Evolutionary conservation across 176 grass and related monocot genomes (phyloP).

Genomic region (Panicum miliaceum): DNA sequence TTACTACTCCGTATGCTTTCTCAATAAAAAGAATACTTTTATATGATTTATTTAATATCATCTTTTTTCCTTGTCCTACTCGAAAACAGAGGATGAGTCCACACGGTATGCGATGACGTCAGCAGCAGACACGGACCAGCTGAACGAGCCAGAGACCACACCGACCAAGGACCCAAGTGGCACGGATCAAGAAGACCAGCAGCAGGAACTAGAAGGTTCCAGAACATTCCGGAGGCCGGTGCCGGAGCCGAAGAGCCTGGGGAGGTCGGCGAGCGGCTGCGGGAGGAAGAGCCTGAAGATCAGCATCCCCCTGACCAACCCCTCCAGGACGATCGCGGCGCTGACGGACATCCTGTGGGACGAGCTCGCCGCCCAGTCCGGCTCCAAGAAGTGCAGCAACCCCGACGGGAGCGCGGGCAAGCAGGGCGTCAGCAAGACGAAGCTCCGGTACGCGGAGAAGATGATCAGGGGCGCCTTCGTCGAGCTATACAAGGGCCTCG

Average conservation of each 20-base stretch:
- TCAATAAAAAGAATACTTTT: not conserved
- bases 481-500: conserved; percentile 76
- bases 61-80: not conserved
- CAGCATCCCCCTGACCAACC: conserved; percentile 77
- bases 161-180: not conserved
- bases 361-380: conserved; percentile 56
- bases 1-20: not conserved
- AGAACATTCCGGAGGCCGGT: conserved; percentile 32
- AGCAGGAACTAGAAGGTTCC: conserved; percentile 33
- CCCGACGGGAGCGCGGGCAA: conserved; percentile 32
- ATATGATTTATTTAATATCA: not conserved
- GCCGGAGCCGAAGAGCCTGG: conserved; percentile 37
- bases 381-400: conserved; percentile 54
- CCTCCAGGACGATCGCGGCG: conserved; percentile 65
- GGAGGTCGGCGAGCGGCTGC: conserved; percentile 50
- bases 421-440: conserved; percentile 64
- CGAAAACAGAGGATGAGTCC: conserved; percentile 59
- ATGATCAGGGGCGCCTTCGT: conserved; percentile 78
- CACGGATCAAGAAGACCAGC: conserved; percentile 42
- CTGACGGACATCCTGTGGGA: conserved; percentile 61
- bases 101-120: conserved; percentile 16
- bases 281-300: conserved; percentile 78
- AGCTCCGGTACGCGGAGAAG: conserved; percentile 84
- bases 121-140: conserved; percentile 40
- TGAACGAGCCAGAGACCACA: conserved; percentile 18